Conservation (phyloP, 1,139 yeast genomes). For the Saccharomyces hybrid region DNA sequence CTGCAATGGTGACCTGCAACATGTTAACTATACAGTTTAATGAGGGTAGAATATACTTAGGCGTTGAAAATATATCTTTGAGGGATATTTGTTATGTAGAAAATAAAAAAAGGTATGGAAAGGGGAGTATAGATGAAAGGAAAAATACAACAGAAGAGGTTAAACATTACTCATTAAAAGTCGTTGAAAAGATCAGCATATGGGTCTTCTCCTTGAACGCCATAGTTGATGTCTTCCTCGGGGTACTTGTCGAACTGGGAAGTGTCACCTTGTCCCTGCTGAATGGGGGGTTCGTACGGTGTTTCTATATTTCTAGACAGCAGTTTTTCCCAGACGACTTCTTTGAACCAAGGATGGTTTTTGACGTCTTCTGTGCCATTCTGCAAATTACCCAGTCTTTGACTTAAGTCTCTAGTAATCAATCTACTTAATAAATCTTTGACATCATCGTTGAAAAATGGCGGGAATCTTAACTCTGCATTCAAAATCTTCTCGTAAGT, state of each 20-base stretch:
- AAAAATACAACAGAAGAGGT: not conserved
- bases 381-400: slow-evolving; percentile 81
- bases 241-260: slow-evolving; percentile 89
- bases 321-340: slow-evolving; percentile 60
- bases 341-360: too few relatives aligned
- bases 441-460: slow-evolving; percentile 78
- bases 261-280: slow-evolving; percentile 91
- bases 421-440: slow-evolving; percentile 68
- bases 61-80: not conserved
- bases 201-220: slow-evolving; percentile 68
- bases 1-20: not conserved
- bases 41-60: not conserved
- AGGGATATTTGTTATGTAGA: not conserved
- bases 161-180: slow-evolving; percentile 39
- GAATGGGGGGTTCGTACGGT: slow-evolving; percentile 95
- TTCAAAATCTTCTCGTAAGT: too few relatives aligned
- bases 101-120: not conserved
- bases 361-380: slow-evolving; percentile 76
- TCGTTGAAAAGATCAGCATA: slow-evolving; percentile 66
- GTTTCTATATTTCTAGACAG: slow-evolving; percentile 85
- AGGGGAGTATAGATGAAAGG: not conserved
- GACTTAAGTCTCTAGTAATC: slow-evolving; percentile 80
- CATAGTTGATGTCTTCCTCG: slow-evolving; percentile 84
- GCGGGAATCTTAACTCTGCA: too few relatives aligned
- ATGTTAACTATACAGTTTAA: not conserved